A percentile compares a stretch with the other conserved stretches of the same genome.
These are phyloP conservation scores for Blastocystis sp. DNA, from an alignment of 352 stramenopile species.

Conservation along the genomic window DNA sequence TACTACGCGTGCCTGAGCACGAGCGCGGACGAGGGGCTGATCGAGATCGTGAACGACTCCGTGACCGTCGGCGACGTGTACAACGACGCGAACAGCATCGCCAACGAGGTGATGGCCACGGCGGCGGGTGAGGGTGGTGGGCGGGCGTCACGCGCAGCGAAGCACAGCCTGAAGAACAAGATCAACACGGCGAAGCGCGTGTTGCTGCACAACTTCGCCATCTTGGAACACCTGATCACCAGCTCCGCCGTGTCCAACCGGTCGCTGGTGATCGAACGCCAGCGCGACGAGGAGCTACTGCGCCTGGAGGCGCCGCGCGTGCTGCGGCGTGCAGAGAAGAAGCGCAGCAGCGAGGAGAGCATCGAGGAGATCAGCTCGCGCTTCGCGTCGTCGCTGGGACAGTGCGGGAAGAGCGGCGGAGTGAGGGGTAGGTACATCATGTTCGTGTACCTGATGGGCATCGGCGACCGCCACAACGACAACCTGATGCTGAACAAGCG, in stretches of 20 bases:
- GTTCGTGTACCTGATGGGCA: slow-evolving; percentile 81
- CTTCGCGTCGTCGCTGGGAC: slow-evolving; percentile 49
- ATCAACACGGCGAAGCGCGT: slow-evolving; percentile 54
- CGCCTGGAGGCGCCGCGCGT: slow-evolving; percentile 40
- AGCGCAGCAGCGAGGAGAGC: not conserved
- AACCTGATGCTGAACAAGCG: slow-evolving; percentile 89
- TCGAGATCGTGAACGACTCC: slow-evolving; percentile 81
- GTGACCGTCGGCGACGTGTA: slow-evolving; percentile 82
- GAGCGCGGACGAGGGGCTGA: slow-evolving; percentile 75
- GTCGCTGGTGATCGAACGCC: slow-evolving; percentile 34
- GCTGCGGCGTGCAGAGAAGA: not conserved
- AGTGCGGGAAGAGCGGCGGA: not conserved
- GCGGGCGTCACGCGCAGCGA: slow-evolving; percentile 14
- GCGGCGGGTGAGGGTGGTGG: not conserved
- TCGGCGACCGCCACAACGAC: slow-evolving; percentile 88
- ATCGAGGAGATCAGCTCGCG: not conserved
- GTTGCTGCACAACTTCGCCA: slow-evolving; percentile 30
- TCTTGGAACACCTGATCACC: slow-evolving; percentile 60
- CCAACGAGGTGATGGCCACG: not conserved
- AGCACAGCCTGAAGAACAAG: slow-evolving; percentile 25
- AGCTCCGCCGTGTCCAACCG: slow-evolving; percentile 6
- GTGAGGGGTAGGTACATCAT: slow-evolving; percentile 19
- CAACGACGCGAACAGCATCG: slow-evolving; percentile 80
- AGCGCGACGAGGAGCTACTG: not conserved
- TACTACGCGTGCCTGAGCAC: slow-evolving; percentile 54